These are phyloP conservation scores for Avena sativa DNA, from an alignment of 176 grass and related monocot species.

Conservation along the genomic window DNA sequence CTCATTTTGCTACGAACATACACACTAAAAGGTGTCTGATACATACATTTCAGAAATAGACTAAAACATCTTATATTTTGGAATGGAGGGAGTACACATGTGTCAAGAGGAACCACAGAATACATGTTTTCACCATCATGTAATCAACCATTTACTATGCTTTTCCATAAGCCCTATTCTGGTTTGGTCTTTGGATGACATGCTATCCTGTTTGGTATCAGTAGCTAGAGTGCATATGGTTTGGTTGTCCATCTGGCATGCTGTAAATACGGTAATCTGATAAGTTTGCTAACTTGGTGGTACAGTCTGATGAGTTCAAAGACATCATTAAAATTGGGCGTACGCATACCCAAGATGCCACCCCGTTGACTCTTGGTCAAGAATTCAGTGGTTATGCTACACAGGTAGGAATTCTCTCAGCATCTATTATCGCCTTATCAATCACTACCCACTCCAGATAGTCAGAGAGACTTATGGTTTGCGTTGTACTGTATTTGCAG, in stretches of 20 bases:
- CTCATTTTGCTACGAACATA: too few relatives aligned
- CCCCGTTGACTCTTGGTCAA: constrained; percentile 96
- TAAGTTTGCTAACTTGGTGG: constrained; percentile 29
- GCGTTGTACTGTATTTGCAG: constrained; percentile 51
- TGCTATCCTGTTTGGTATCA: neutral
- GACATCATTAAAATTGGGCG: constrained; percentile 96
- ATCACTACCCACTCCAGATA: constrained; percentile 21
- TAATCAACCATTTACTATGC: constrained; percentile 1
- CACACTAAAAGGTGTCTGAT: too few relatives aligned
- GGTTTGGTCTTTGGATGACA: constrained; percentile 18
- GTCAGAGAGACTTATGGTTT: constrained; percentile 26
- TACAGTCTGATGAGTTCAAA: constrained; percentile 91
- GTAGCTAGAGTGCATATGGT: neutral
- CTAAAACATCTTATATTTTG: too few relatives aligned
- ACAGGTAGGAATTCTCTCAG: constrained; percentile 64
- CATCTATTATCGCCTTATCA: constrained; percentile 32
- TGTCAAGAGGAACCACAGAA: neutral
- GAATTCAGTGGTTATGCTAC: constrained; percentile 96
- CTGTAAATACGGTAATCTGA: neutral
- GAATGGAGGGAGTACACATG: neutral
- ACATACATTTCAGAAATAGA: too few relatives aligned
- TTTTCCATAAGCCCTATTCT: constrained; percentile 12
- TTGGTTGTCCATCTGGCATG: constrained; percentile 20
- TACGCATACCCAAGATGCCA: constrained; percentile 98
- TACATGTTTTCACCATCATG: constrained; percentile 8